phyloP scores from a whole-genome alignment of 371 early-diverging fungal species.

The Rhizopus sp. region DNA sequence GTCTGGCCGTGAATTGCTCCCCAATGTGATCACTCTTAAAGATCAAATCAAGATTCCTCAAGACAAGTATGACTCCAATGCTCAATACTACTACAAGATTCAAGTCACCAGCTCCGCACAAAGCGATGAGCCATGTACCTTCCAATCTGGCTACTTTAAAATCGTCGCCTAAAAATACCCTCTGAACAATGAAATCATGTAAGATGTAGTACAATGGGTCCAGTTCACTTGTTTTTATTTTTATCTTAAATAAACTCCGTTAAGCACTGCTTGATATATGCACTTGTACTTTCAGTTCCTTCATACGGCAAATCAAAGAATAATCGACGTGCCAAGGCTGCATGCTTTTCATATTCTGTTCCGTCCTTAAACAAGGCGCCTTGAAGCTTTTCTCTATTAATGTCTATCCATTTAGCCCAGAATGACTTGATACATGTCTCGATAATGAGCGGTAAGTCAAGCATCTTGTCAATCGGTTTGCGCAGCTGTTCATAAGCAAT shows the following conservation, averaged over 20 bases:
- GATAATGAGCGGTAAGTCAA: conserved; percentile 66
- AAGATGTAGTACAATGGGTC: not conserved
- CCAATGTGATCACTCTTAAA: conserved; percentile 21
- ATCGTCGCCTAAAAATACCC: conserved; percentile 12
- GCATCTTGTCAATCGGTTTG: conserved; percentile 57
- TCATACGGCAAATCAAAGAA: conserved; percentile 82
- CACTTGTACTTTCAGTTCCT: conserved; percentile 68
- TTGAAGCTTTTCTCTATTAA: conserved; percentile 23
- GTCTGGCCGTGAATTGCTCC: conserved; percentile 16
- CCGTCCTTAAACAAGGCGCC: conserved; percentile 17
- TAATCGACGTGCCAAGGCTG: conserved; percentile 64
- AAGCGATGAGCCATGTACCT: conserved; percentile 22
- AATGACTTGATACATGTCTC: conserved; percentile 62
- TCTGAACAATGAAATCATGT: conserved; percentile 1
- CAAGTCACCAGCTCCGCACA: conserved; percentile 18
- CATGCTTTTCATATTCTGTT: conserved; percentile 54
- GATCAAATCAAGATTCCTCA: conserved; percentile 25
- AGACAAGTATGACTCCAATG: conserved; percentile 19
- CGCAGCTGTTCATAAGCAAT: conserved; percentile 66
- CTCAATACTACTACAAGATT: conserved; percentile 23
- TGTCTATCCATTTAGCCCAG: conserved; percentile 68
- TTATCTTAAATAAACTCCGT: not conserved
- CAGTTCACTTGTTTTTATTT: not conserved
- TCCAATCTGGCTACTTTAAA: conserved; percentile 30
- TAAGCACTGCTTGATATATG: conserved; percentile 33